A percentile compares a stretch with the other conserved stretches of the same genome.
phyloP scores from a whole-genome alignment of 129 eudicot species.

The Centella asiatica region DNA sequence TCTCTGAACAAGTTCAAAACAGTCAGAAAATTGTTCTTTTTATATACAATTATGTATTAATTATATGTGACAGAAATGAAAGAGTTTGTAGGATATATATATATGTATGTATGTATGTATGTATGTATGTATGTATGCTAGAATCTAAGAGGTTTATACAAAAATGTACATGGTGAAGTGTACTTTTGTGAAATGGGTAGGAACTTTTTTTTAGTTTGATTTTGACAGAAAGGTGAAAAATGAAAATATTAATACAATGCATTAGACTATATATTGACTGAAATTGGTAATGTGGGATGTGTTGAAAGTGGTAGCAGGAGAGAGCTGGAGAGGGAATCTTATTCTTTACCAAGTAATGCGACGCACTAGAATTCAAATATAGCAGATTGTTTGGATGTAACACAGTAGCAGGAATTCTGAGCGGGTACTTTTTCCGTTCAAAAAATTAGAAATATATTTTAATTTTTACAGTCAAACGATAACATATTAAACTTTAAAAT shows the following conservation, averaged over 20 bases:
- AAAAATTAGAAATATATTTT: too few relatives aligned
- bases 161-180: constrained; percentile 1
- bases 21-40: not conserved
- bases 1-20: not conserved
- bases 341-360: constrained; percentile 7
- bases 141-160: too few relatives aligned
- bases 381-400: too few relatives aligned
- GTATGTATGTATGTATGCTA: not conserved
- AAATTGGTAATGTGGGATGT: not conserved
- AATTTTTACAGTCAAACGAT: too few relatives aligned
- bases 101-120: not conserved
- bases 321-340: constrained; percentile 7
- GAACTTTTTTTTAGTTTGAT: not conserved
- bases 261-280: not conserved
- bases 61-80: too few relatives aligned
- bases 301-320: not conserved
- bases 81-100: not conserved
- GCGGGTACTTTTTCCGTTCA: too few relatives aligned
- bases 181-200: not conserved
- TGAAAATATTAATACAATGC: not conserved
- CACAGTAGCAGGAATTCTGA: too few relatives aligned
- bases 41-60: too few relatives aligned
- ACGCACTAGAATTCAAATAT: constrained; percentile 1
- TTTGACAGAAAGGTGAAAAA: too few relatives aligned
- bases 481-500: too few relatives aligned